phyloP scores from a whole-genome alignment of 1,284 basidiomycete genomes.

The Heliocybe sulcata region DNA sequence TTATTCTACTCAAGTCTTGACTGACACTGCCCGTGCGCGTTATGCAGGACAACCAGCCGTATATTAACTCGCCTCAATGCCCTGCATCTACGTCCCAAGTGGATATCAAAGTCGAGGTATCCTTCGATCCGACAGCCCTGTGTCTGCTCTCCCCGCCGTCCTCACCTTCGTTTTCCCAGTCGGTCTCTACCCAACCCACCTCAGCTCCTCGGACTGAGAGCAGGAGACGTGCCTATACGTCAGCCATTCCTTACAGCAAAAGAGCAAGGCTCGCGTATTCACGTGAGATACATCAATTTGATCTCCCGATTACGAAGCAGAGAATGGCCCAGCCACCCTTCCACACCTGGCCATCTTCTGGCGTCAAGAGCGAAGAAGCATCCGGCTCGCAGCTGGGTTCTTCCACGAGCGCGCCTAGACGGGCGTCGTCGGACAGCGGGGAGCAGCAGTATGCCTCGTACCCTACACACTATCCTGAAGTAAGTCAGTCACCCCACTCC shows the following conservation, averaged over 20 bases:
- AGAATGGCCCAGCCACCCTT: slow-evolving; percentile 21
- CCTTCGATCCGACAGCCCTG: slow-evolving; percentile 26
- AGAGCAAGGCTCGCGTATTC: background rate
- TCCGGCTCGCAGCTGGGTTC: slow-evolving; percentile 14
- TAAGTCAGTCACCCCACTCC: slow-evolving; percentile 5
- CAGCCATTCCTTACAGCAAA: slow-evolving; percentile 12
- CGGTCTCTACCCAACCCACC: slow-evolving; percentile 8
- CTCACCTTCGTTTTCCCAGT: slow-evolving; percentile 20
- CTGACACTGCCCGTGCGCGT: slow-evolving; percentile 7
- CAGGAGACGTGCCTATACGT: slow-evolving; percentile 19
- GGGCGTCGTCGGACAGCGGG: slow-evolving; percentile 17
- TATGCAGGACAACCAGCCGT: slow-evolving; percentile 22
- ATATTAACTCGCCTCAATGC: slow-evolving; percentile 24
- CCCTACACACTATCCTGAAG: slow-evolving; percentile 16
- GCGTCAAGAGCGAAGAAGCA: slow-evolving; percentile 15
- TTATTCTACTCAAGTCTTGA: background rate
- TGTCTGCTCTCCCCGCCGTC: slow-evolving; percentile 27
- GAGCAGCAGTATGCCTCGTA: slow-evolving; percentile 20
- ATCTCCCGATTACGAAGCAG: background rate
- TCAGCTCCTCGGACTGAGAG: slow-evolving; percentile 2
- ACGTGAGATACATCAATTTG: background rate
- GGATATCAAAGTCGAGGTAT: slow-evolving; percentile 40
- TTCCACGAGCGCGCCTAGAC: slow-evolving; percentile 12
- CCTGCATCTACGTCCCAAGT: slow-evolving; percentile 1
- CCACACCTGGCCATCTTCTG: slow-evolving; percentile 17